Conservation (phyloP, 441 rosid genomes). For the Pelargonium fulgidum region DNA sequence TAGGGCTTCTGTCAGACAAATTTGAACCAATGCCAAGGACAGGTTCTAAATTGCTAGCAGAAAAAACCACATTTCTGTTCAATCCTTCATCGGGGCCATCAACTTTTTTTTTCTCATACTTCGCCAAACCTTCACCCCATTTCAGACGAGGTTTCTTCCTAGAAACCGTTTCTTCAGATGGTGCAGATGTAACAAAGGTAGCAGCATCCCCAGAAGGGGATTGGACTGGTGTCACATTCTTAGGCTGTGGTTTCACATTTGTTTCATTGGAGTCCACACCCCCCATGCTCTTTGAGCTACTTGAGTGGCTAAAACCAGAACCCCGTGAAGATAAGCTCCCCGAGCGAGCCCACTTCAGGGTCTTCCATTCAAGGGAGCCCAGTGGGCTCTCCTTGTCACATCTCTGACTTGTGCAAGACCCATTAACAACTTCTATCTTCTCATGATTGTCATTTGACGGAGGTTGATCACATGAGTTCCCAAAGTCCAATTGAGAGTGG, state of each 20-base stretch:
- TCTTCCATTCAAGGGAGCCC: slow-evolving; percentile 47
- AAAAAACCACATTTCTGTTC: slow-evolving; percentile 37
- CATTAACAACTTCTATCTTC: slow-evolving; percentile 38
- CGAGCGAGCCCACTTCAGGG: slow-evolving; percentile 67
- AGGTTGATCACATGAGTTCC: slow-evolving; percentile 41
- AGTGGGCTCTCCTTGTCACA: slow-evolving; percentile 47
- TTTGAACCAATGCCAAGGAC: slow-evolving; percentile 38
- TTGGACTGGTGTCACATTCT: slow-evolving; percentile 38
- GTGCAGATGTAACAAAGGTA: slow-evolving; percentile 42
- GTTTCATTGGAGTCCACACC: slow-evolving; percentile 60
- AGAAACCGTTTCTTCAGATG: slow-evolving; percentile 51
- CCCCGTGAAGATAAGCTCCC: slow-evolving; percentile 84
- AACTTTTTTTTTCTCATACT: slow-evolving; percentile 91
- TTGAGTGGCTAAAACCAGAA: slow-evolving; percentile 81
- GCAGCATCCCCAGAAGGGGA: slow-evolving; percentile 66
- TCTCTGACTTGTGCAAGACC: slow-evolving; percentile 39
- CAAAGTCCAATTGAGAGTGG: slow-evolving; percentile 37
- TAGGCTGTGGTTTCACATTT: slow-evolving; percentile 45
- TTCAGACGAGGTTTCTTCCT: slow-evolving; percentile 91
- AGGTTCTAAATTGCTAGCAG: slow-evolving; percentile 36
- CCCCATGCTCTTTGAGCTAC: slow-evolving; percentile 81
- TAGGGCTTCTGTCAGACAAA: slow-evolving; percentile 62
- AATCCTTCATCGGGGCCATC: slow-evolving; percentile 50
- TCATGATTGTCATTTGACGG: slow-evolving; percentile 49
- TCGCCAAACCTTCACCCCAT: slow-evolving; percentile 98